Conservation (phyloP, 331 rosid species). For the Saraca asoca region DNA sequence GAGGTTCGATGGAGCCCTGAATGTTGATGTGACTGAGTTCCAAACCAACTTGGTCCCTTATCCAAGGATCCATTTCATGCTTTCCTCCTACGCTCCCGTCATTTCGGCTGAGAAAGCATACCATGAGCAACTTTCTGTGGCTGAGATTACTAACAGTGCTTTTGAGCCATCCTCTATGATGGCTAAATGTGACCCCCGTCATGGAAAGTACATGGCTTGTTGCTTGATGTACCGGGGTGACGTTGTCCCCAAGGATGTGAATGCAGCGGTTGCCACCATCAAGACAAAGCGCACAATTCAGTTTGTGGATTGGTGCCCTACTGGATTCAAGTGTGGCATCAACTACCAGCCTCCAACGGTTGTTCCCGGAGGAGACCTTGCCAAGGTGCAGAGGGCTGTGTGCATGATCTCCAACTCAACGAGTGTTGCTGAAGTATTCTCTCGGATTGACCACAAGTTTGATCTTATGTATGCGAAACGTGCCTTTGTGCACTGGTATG, state of each 20-base stretch:
- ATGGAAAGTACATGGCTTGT: conserved; percentile 86
- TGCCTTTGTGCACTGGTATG: conserved; percentile 84
- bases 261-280: conserved; percentile 78
- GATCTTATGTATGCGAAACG: conserved; percentile 84
- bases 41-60: conserved; percentile 86
- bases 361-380: conserved; percentile 80
- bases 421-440: conserved; percentile 81
- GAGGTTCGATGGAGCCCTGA: conserved; percentile 86
- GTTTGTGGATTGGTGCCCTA: conserved; percentile 89
- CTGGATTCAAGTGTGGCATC: conserved; percentile 83
- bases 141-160: conserved; percentile 84
- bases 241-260: conserved; percentile 85
- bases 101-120: conserved; percentile 83
- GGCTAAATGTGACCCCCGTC: conserved; percentile 88
- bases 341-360: conserved; percentile 85
- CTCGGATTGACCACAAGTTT: conserved; percentile 71
- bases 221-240: conserved; percentile 86
- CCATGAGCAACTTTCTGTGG: conserved; percentile 81
- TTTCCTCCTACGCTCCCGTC: conserved; percentile 81
- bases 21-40: conserved; percentile 79
- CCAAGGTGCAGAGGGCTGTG: conserved; percentile 81
- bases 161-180: conserved; percentile 84
- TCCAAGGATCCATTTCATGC: conserved; percentile 89
- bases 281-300: conserved; percentile 86
- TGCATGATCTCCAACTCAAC: conserved; percentile 87